phyloP scores from a whole-genome alignment of 2,329 filamentous ascomycete genomes.

The Trematosphaeria pertusa region DNA sequence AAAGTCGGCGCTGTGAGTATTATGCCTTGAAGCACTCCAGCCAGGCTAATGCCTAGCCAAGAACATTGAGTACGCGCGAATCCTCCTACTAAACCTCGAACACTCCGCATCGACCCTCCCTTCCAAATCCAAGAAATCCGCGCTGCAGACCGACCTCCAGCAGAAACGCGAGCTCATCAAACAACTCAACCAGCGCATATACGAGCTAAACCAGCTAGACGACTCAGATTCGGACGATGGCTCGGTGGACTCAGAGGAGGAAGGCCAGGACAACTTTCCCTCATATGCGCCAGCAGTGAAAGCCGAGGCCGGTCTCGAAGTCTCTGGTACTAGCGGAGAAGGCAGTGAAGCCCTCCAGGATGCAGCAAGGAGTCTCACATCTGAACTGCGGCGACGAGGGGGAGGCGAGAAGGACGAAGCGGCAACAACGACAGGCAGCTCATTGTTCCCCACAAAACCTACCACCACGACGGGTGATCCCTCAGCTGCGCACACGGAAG shows the following conservation, averaged over 20 bases:
- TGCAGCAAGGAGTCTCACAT: slow-evolving; percentile 43
- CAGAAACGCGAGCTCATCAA: slow-evolving; percentile 72
- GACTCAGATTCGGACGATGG: slow-evolving; percentile 40
- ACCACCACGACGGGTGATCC: slow-evolving; percentile 34
- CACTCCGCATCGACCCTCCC: slow-evolving; percentile 65
- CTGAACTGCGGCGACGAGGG: slow-evolving; percentile 41
- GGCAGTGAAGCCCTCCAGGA: slow-evolving; percentile 43
- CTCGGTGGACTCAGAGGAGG: slow-evolving; percentile 49
- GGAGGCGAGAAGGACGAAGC: slow-evolving; percentile 28
- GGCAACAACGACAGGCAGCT: slow-evolving; percentile 39
- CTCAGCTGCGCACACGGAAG: slow-evolving; percentile 59
- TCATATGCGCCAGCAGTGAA: slow-evolving; percentile 51
- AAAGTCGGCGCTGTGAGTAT: slow-evolving; percentile 62
- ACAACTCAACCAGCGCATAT: slow-evolving; percentile 68
- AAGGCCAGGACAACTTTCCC: slow-evolving; percentile 51
- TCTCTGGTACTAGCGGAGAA: slow-evolving; percentile 29
- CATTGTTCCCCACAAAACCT: slow-evolving; percentile 50
- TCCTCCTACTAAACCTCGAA: slow-evolving; percentile 72
- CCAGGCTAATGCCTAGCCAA: no score
- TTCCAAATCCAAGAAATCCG: slow-evolving; percentile 60
- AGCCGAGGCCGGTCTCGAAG: slow-evolving; percentile 42
- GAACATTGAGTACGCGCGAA: slow-evolving; percentile 76
- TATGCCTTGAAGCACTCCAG: neutral
- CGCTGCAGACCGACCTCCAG: slow-evolving; percentile 69
- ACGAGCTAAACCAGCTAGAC: slow-evolving; percentile 71